Evolutionary conservation across 306 rosid species (phyloP).

Genomic region (Cicer judaicum): DNA sequence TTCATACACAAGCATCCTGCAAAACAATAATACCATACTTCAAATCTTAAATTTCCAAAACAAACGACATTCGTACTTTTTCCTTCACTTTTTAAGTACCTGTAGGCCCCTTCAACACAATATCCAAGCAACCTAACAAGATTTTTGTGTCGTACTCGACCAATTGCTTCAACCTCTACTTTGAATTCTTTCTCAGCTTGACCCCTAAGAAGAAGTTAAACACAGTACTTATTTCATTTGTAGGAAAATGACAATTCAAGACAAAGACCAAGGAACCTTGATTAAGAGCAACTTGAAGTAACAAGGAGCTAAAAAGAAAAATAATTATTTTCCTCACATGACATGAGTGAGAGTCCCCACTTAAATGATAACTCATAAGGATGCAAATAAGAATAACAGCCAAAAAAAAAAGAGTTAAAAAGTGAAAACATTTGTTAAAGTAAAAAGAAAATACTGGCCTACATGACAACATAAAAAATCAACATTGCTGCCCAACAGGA

Average conservation of each 20-base stretch:
- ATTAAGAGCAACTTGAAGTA: conserved; percentile 29
- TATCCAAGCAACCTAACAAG: conserved; percentile 94
- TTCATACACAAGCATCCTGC: conserved; percentile 97
- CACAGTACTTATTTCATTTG: conserved; percentile 25
- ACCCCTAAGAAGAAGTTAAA: conserved; percentile 68
- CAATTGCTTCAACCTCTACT: conserved; percentile 95
- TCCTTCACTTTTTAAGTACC: conserved; percentile 50
- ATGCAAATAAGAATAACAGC: conserved; percentile 48
- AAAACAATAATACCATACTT: conserved; percentile 38
- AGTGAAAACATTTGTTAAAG: conserved; percentile 42
- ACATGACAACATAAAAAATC: conserved; percentile 16
- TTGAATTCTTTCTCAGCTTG: conserved; percentile 98
- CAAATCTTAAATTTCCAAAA: conserved; percentile 28
- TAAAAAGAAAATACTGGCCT: conserved; percentile 38
- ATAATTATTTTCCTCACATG: conserved; percentile 44
- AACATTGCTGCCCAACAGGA: conserved; percentile 33
- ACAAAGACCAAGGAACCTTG: conserved; percentile 36
- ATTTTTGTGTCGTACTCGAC: conserved; percentile 96
- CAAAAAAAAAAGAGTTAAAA: neutral
- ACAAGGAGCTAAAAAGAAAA: conserved; percentile 43
- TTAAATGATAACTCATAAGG: conserved; percentile 48
- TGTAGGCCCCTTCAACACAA: conserved; percentile 98
- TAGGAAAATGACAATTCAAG: conserved; percentile 37
- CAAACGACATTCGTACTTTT: conserved; percentile 13
- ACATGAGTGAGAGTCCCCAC: conserved; percentile 41